Percentiles rank a stretch among this genome's conserved stretches.
Conservation (phyloP, 306 rosid genomes). For the Malus sieversii region DNA sequence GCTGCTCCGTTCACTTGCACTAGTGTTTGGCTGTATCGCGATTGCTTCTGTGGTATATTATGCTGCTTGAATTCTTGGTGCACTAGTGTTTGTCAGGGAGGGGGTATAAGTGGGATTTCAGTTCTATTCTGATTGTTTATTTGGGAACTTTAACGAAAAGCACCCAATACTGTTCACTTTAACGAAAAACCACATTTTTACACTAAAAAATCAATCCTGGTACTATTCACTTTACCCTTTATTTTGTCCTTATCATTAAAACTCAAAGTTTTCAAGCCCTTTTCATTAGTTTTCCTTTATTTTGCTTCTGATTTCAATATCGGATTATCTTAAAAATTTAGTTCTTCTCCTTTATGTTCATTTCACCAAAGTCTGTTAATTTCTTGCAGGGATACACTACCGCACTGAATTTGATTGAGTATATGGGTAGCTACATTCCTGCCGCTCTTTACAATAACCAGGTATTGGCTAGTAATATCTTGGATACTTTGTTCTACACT, state of each 20-base stretch:
- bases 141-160: too few relatives aligned
- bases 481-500: background rate
- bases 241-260: too few relatives aligned
- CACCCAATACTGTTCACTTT: too few relatives aligned
- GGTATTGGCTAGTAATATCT: constrained; percentile 36
- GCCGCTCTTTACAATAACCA: constrained; percentile 72
- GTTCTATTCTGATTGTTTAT: background rate
- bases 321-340: background rate
- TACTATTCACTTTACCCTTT: too few relatives aligned
- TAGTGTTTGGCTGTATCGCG: constrained; percentile 90
- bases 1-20: constrained; percentile 69
- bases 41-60: constrained; percentile 70
- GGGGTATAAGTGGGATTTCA: background rate
- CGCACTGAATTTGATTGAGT: constrained; percentile 74
- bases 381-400: constrained; percentile 77
- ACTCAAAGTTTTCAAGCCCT: too few relatives aligned
- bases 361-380: constrained; percentile 5
- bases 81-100: background rate
- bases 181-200: too few relatives aligned
- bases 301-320: background rate
- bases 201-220: too few relatives aligned
- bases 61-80: constrained; percentile 21
- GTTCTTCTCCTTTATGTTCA: constrained; percentile 5
- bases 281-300: too few relatives aligned
- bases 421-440: constrained; percentile 63